phyloP scores from a whole-genome alignment of 2,329 filamentous ascomycete genomes.

The Pyrenophora graminea region DNA sequence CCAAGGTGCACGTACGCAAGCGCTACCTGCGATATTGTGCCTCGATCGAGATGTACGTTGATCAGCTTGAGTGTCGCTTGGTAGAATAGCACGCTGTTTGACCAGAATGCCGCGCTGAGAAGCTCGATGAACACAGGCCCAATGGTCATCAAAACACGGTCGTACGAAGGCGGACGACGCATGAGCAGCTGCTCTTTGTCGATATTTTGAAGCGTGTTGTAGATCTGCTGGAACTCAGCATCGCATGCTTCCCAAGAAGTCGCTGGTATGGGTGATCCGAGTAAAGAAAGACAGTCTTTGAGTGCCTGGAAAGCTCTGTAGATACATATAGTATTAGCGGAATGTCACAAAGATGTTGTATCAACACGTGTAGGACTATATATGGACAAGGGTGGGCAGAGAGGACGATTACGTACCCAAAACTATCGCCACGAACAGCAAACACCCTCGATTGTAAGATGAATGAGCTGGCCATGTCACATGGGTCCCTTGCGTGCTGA shows the following conservation, averaged over 20 bases:
- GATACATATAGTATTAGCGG: not conserved
- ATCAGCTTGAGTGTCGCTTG: conserved; percentile 70
- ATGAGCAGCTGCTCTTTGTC: conserved; percentile 55
- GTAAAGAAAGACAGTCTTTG: conserved; percentile 65
- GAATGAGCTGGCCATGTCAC: conserved; percentile 83
- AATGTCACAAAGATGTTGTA: not conserved
- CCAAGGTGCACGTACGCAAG: conserved; percentile 70
- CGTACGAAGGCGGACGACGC: conserved; percentile 47
- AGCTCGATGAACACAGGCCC: conserved; percentile 74
- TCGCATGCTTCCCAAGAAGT: conserved; percentile 79
- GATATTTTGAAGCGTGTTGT: conserved; percentile 46
- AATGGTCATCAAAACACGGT: conserved; percentile 63
- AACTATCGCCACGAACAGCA: conserved; percentile 72
- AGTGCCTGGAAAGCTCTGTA: conserved; percentile 67
- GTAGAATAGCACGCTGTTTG: conserved; percentile 72
- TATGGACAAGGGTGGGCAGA: not conserved
- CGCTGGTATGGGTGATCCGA: conserved; percentile 69
- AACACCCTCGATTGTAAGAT: conserved; percentile 81
- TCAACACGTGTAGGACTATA: not conserved
- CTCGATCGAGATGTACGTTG: conserved; percentile 65
- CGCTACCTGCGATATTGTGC: conserved; percentile 70
- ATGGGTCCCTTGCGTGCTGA: conserved; percentile 67
- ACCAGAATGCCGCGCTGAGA: conserved; percentile 74
- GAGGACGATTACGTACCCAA: conserved; percentile 35
- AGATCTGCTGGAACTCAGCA: conserved; percentile 64